Evolutionary conservation across 257 asterid genomes (phyloP), one percentile per base, ranked within the genome.

Genomic region (Linderniella brevidens): DNA sequence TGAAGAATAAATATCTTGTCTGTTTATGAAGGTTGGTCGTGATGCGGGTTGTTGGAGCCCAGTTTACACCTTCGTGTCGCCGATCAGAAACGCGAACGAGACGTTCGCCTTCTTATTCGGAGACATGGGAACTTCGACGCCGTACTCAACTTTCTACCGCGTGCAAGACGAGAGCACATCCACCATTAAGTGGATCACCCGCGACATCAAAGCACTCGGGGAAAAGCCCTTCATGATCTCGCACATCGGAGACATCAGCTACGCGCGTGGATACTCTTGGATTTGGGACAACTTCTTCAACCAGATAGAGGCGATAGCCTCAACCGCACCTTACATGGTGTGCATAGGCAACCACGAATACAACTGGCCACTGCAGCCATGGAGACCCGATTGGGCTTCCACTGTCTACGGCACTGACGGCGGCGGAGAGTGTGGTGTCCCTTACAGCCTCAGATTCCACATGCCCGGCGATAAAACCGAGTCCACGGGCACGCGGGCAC

Each of bases 341-440:
- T 84, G 98, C 60, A 80, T 84, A 1, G 98, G 98, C 29, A 88
- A 88, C 64, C 95, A 88, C 9, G 98, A 88, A 57, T 88, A 88
- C 37, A 86, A 88, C 51, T 88, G 95, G 94, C 95, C 78, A 0
- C 57, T 55, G 17, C 95, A 88, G 68, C 95, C 93, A 10, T 88
- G 98, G 98, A 84, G 50, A 52, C 95, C 98, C 9, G 92, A 80
- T 11, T 88, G 98, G 95, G 52, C 95, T 19, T 50, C 50, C 20
- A 29, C 56, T 0, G 60, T 75, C 20, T 88, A 80, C 43, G 74
- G 77, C 35, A 78, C 43, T 57, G 98, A 88, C 8, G 98, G 95
- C 35, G 98, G 95, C 8, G 95, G 98, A 18, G 98, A 88, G 55
- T 84, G 94, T 56, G 95, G 98, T 51, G 93, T 88, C 12, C 94